Evolutionary conservation across 257 asterid genomes (phyloP), one percentile per base, ranked within the genome.

Genomic region (Craterostigma plantagineum): DNA sequence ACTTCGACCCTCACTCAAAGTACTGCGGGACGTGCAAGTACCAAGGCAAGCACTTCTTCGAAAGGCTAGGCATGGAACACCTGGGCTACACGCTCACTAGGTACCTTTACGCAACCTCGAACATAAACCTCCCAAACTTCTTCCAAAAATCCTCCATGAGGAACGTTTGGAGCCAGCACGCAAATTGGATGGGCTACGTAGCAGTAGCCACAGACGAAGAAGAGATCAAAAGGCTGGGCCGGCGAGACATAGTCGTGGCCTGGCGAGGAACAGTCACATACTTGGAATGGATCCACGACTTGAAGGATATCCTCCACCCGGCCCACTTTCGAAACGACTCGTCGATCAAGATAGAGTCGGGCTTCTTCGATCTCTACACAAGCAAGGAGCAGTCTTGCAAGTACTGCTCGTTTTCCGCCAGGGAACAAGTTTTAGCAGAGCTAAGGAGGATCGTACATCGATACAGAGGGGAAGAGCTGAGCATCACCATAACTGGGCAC

Each of bases 171-270:
- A 82, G 90, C 62, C 85, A 64, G 55, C 85, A 73, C 47, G 81
- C 92, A 2, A 78, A 78, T 54, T 72, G 92, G 94, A 75, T 82
- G 79, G 92, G 92, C n/a, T 81, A 77, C 41, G 90, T 81, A 7
- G 92, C 84, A 0, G 79, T 81, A 0, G 48, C 84, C 34, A 66
- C 65, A 3, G 87, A 74, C 57, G 73, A 64, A 7, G 63, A 50
- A 0, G 84, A 75, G 54, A 63, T 81, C 0, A 59, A 52, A 9
- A 68, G 92, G 9, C 67, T 81, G 0, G 92, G 94, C 9, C 76
- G 92, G 9, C 76, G 93, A 0, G 87, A 74, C 64, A 61, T 77
- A 16, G 64, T 77, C 14, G 38, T 81, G 33, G 74, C 92, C 7
- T 81, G 92, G 92, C 75, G 92, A 11, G 91, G 92, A 10, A 81